Conservation (phyloP, 2,329 filamentous ascomycete species). For the Calonectria henricotiae region DNA sequence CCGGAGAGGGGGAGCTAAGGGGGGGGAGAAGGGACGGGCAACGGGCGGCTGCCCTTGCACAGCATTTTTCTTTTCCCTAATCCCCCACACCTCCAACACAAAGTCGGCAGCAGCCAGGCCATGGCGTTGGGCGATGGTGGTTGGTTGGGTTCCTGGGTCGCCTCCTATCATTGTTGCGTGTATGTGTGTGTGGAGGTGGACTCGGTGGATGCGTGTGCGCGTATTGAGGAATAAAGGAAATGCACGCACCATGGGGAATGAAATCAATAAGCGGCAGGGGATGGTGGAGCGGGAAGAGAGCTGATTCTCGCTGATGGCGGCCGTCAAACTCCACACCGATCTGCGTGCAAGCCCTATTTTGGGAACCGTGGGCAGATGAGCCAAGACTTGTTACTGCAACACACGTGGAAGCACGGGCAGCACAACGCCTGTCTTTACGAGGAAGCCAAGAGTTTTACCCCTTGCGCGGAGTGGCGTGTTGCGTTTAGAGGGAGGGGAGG, state of each 20-base stretch:
- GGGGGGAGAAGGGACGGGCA: not conserved
- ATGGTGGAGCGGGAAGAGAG: conserved; percentile 27
- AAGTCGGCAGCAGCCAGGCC: not conserved
- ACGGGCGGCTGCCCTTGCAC: conserved; percentile 22
- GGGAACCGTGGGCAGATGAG: conserved; percentile 23
- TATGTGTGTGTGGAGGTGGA: not conserved
- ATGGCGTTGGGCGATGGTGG: not conserved
- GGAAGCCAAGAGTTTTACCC: not conserved
- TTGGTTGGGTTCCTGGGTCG: conserved; percentile 26
- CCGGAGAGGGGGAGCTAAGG: not conserved
- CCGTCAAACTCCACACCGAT: conserved; percentile 26
- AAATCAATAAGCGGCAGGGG: not conserved
- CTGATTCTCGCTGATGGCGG: not conserved
- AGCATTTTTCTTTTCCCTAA: conserved; percentile 2
- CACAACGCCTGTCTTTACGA: conserved; percentile 20
- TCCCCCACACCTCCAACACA: not conserved
- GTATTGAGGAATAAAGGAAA: not conserved
- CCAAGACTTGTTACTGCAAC: conserved; percentile 8
- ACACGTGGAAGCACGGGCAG: conserved; percentile 22
- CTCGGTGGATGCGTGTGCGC: conserved; percentile 19
- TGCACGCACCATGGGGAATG: not conserved
- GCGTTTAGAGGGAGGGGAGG: not conserved
- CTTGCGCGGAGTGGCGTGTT: conserved; percentile 27
- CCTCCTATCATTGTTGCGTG: not conserved
- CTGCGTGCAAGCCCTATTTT: conserved; percentile 22